These are phyloP conservation scores for Keqinozyma sinolaborantium DNA, from an alignment of 1,139 yeast species.

Conservation along the genomic window DNA sequence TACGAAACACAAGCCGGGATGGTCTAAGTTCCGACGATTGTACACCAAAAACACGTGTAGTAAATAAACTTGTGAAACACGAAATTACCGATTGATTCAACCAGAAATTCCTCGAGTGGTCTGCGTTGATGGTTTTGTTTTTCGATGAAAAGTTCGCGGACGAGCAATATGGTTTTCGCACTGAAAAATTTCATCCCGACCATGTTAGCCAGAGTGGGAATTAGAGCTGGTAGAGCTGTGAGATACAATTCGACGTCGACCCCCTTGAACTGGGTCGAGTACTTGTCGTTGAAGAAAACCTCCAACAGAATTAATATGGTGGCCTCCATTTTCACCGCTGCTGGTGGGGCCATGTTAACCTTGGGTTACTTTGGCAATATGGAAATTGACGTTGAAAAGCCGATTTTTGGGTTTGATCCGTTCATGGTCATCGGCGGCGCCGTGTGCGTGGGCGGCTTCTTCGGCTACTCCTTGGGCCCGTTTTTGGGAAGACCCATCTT, in stretches of 20 bases:
- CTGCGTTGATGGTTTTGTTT: not conserved
- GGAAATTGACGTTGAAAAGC: conserved; percentile 80
- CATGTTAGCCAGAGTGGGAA: conserved; percentile 2
- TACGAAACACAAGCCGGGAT: too few species aligned
- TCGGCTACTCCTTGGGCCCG: conserved; percentile 86
- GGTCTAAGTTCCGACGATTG: too few species aligned
- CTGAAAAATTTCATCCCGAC: not conserved
- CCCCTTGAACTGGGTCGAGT: conserved; percentile 68
- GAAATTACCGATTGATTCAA: not conserved
- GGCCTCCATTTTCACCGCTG: conserved; percentile 66
- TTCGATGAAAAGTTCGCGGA: not conserved
- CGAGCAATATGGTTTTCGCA: not conserved
- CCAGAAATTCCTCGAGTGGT: not conserved
- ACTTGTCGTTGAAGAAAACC: conserved; percentile 69
- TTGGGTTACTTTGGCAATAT: conserved; percentile 76
- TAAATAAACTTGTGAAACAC: too few species aligned
- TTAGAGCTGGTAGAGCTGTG: conserved; percentile 2
- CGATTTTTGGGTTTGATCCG: conserved; percentile 84
- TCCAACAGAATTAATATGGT: conserved; percentile 68
- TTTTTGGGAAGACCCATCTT: conserved; percentile 71
- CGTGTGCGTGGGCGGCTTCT: conserved; percentile 63
- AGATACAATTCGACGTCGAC: conserved; percentile 20
- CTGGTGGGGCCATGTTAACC: conserved; percentile 65
- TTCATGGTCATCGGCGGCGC: conserved; percentile 70
- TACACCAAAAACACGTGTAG: too few species aligned